phyloP scores from a whole-genome alignment of 805 yeast genomes.

The Yamadazyma nakazawae region DNA sequence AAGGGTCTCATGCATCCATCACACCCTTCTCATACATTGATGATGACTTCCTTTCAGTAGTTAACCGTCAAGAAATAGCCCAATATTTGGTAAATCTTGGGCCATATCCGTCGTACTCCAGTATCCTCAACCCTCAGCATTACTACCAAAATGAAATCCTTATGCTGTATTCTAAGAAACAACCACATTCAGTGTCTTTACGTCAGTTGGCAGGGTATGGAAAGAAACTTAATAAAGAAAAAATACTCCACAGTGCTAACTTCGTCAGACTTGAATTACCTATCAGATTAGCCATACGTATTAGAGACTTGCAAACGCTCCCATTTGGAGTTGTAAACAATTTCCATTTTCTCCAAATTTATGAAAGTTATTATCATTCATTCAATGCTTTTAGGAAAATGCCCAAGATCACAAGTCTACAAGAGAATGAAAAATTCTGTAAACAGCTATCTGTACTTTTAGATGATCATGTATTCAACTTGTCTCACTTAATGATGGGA shows the following conservation, averaged over 20 bases:
- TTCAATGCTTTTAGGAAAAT: conserved; percentile 81
- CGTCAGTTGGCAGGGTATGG: conserved; percentile 90
- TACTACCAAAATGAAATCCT: conserved; percentile 80
- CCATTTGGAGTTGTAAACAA: conserved; percentile 85
- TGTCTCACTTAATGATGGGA: conserved; percentile 92
- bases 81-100: conserved; percentile 29
- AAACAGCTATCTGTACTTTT: conserved; percentile 58
- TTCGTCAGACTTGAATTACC: conserved; percentile 86
- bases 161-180: conserved; percentile 55
- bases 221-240: conserved; percentile 67
- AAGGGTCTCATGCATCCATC: conserved; percentile 10
- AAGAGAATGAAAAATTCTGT: conserved; percentile 76
- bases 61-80: conserved; percentile 27
- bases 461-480: conserved; percentile 74
- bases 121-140: conserved; percentile 58
- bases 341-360: conserved; percentile 80
- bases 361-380: conserved; percentile 83
- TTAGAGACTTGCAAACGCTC: conserved; percentile 72
- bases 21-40: conserved; percentile 30
- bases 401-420: conserved; percentile 61
- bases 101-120: conserved; percentile 41
- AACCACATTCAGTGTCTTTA: conserved; percentile 88
- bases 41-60: conserved; percentile 32
- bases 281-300: conserved; percentile 74
- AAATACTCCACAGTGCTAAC: conserved; percentile 78